These are phyloP conservation scores for Syncephalastrum monosporum DNA, from an alignment of 371 early-diverging fungal genomes.

Conservation along the genomic window DNA sequence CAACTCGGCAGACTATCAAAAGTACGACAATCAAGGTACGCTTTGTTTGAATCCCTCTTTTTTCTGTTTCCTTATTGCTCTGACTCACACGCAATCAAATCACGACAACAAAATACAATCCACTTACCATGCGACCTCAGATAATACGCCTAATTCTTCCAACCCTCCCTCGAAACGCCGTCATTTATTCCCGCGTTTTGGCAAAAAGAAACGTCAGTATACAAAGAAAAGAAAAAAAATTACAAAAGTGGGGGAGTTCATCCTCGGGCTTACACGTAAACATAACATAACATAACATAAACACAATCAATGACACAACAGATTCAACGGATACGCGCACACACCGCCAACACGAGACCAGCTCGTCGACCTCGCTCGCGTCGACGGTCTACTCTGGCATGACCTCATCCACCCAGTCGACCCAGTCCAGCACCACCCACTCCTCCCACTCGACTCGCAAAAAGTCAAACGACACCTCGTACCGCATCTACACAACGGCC, in stretches of 20 bases:
- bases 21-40: constrained; percentile 2
- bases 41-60: background rate
- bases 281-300: constrained; percentile 1
- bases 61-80: background rate
- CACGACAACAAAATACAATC: constrained; percentile 17
- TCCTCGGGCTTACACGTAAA: background rate
- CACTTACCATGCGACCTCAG: too few relatives aligned
- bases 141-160: too few relatives aligned
- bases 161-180: constrained; percentile 1
- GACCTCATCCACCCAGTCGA: constrained; percentile 10
- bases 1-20: constrained; percentile 19
- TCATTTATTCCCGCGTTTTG: constrained; percentile 28
- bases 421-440: constrained; percentile 4
- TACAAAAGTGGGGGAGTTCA: background rate
- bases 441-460: constrained; percentile 17
- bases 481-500: constrained; percentile 4
- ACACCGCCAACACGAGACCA: constrained; percentile 3
- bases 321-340: background rate
- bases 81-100: background rate
- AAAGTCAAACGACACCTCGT: constrained; percentile 23
- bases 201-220: constrained; percentile 39
- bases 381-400: constrained; percentile 6
- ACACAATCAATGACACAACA: background rate
- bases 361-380: background rate
- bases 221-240: background rate